Evolutionary conservation across 495 filamentous ascomycete species (phyloP), one percentile per base, ranked within the genome.

Genomic region (Lepraria neglecta): DNA sequence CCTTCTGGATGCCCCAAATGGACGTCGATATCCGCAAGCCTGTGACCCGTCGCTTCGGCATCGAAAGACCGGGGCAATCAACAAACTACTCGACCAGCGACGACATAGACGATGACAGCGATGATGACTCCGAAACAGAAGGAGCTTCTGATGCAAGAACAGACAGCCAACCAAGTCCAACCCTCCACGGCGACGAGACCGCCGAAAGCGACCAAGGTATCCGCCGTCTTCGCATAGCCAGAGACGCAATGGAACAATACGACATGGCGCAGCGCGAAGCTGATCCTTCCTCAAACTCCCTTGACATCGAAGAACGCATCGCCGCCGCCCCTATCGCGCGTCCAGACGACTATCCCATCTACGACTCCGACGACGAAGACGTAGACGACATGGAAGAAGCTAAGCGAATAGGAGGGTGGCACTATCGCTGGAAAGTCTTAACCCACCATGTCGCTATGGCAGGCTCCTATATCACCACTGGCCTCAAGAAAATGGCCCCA

Each of bases 1-100:
- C 94, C 4, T 99, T 87, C 80, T 99, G 94, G 94, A 87, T 91
- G 76, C 94, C 94, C 0, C 94, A 99, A 74, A 99, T 99, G 95
- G 88, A 91, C 64, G 84, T 91, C 45, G 94, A 99, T 68, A 99
- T 99, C 70, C 88, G 92, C 64, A 99, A 99, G 74, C 91, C 94
- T 0, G 79, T 82, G 19, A 88, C 84, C 0, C 89, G 89, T 62
- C 80, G 83, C 58, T 97, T 96, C 68, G 94, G 94, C 63, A 97
- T 99, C 67, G 82, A 88, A 66, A 79, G 92, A 35, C 86, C 87
- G 1, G 81, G 80, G 15, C 82, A 89, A 19, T 91, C 87, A 54
- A 84, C 84, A 6, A 87, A 83, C 27, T 79, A 84, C 33, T 89
- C 87, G 24, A 91, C 88, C 11, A 89, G 87, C 31, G 90, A 92